These are phyloP conservation scores for Carallia brachiata DNA, from an alignment of 345 rosid genomes.

Conservation along the genomic window DNA sequence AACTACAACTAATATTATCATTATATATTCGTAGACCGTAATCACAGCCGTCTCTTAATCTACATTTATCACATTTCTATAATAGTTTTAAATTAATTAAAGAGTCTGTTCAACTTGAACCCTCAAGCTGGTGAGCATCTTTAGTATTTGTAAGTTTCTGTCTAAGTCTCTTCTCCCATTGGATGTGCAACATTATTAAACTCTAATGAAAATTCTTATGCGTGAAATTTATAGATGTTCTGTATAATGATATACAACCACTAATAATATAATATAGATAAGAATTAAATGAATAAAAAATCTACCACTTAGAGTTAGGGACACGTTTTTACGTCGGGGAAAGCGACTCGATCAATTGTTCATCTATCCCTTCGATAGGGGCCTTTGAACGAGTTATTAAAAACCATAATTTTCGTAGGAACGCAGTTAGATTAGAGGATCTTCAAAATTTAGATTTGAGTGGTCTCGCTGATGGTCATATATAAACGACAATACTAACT, in stretches of 20 bases:
- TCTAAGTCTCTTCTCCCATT: not conserved
- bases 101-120: not conserved
- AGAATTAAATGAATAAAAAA: too few relatives aligned
- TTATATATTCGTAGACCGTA: too few relatives aligned
- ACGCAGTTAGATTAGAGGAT: not conserved
- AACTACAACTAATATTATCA: too few relatives aligned
- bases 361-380: constrained; percentile 5
- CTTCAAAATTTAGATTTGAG: constrained; percentile 11
- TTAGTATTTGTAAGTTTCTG: constrained; percentile 10
- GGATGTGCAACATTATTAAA: constrained; percentile 19
- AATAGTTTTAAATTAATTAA: not conserved
- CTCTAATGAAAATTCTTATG: too few relatives aligned
- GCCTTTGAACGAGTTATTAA: constrained; percentile 6
- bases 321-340: too few relatives aligned
- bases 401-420: not conserved
- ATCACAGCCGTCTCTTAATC: too few relatives aligned
- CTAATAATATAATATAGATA: too few relatives aligned
- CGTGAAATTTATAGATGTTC: too few relatives aligned
- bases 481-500: constrained; percentile 1
- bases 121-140: not conserved
- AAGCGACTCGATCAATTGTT: too few relatives aligned
- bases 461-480: constrained; percentile 13
- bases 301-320: too few relatives aligned
- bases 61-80: not conserved
- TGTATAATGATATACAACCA: too few relatives aligned